Evolutionary conservation across 1,284 basidiomycete species (phyloP).

Genomic region (Moniliophthora roreri): DNA sequence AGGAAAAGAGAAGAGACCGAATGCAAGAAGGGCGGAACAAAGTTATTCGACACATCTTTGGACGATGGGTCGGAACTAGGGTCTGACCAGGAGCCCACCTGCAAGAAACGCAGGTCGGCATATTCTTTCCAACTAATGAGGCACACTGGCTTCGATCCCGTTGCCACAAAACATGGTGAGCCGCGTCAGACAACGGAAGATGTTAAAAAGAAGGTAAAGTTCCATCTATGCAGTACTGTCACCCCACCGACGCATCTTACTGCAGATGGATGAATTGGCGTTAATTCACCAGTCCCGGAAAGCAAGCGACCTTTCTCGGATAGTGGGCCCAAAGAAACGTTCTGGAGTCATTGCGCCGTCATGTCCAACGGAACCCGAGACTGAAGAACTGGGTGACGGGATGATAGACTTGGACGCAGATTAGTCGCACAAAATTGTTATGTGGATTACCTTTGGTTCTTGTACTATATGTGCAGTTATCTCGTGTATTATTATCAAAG

Average conservation of each 20-base stretch:
- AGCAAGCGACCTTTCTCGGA: constrained; percentile 51
- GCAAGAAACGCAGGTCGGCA: not conserved
- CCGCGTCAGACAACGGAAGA: constrained; percentile 26
- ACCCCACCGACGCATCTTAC: constrained; percentile 3
- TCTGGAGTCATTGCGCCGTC: constrained; percentile 45
- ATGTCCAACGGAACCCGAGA: not conserved
- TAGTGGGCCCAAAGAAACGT: constrained; percentile 53
- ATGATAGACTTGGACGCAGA: constrained; percentile 16
- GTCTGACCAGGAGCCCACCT: constrained; percentile 15
- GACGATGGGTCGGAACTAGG: constrained; percentile 8
- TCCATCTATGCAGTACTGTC: not conserved
- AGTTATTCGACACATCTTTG: constrained; percentile 18
- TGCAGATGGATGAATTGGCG: constrained; percentile 53
- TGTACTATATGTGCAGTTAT: too few species aligned
- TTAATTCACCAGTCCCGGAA: constrained; percentile 45
- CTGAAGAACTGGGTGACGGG: not conserved
- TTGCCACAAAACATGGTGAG: constrained; percentile 29
- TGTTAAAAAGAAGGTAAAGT: constrained; percentile 56
- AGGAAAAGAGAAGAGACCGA: too few species aligned
- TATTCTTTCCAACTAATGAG: constrained; percentile 46
- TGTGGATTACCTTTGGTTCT: too few species aligned
- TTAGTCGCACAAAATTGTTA: not conserved
- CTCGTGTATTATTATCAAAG: too few species aligned
- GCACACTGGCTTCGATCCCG: constrained; percentile 73
- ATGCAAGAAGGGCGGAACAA: constrained; percentile 28